Base-by-base conservation (phyloP, 108 stramenopile species). In the Nannochloropsis gaditana region DNA sequence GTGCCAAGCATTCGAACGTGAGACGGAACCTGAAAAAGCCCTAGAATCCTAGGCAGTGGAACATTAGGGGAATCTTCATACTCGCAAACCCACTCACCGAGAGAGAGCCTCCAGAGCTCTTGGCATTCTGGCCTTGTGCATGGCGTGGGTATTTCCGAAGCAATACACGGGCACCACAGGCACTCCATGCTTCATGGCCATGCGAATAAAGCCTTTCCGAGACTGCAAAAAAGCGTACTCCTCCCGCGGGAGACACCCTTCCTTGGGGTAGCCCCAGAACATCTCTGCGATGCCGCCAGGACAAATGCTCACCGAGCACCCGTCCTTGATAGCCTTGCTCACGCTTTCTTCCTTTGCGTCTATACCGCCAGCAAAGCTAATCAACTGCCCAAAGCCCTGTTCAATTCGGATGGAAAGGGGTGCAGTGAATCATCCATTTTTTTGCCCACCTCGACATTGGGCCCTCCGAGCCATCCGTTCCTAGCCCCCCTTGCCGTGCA, bases 281-380 rank as follows among this genome's bases (percentile, higher is more conserved):
- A 97, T 97, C 91, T 97, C 96, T 31, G 94, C 94, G 84, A 97
- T 97, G 2, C 96, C 96, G 31, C 96, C 96, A 5, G 95, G 95
- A 9, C 93, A 93, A 17, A 96, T 84, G 2, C 93, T 93, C 21
- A 97, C 80, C 11, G 88, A 89, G 21, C 84, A 85, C 2, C 89
- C 89, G 5, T 84, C 44, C 9, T 44, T n/a, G 21, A 89, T 79
- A 45, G 88, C 93, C 44, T 50, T 85, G 83, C 79, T 81, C 82
- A 45, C 93, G 84, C 41, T 85, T 11, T 84, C 84, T 19, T 47
- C 19, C 42, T 45, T 82, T 41, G 86, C 84, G 11, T 43, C 45
- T 43, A 80, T 85, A 3, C 45, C 90, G 21, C 79, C 91, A 85
- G 47, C 94, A 82, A 50, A 90, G 91, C 43, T 43, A 44, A 85